These are phyloP conservation scores for Melocanna baccifera DNA, from an alignment of 176 grass and related monocot species.

Conservation along the genomic window DNA sequence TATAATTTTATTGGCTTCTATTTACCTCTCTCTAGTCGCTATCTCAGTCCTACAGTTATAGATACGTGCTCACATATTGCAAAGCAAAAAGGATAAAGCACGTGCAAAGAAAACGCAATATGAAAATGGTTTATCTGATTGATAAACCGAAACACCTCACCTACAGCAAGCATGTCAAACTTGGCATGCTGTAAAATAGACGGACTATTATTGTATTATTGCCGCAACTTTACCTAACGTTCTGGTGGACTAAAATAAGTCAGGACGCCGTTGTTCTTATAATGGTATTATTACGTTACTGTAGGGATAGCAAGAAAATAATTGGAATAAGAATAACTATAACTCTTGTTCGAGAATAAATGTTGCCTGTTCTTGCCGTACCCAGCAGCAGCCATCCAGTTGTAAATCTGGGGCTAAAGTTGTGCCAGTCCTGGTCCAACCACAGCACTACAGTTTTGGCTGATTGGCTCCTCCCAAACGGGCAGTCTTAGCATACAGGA, in stretches of 20 bases:
- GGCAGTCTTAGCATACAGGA: constrained; percentile 18
- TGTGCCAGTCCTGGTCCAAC: constrained; percentile 29
- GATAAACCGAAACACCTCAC: background rate
- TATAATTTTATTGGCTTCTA: no score
- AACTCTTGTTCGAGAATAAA: constrained; percentile 23
- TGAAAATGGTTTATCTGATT: background rate
- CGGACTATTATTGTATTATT: background rate
- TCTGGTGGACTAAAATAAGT: background rate
- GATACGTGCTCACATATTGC: background rate
- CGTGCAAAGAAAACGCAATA: background rate
- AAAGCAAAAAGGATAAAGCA: background rate
- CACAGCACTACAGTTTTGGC: constrained; percentile 22
- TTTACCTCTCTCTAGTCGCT: no score
- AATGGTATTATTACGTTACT: background rate
- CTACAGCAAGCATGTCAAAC: constrained; percentile 19
- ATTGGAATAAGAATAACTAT: background rate
- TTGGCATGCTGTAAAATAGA: background rate
- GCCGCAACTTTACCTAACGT: background rate
- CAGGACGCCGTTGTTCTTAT: background rate
- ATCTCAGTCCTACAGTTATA: no score
- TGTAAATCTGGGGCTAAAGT: constrained; percentile 43
- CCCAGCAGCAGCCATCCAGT: constrained; percentile 28
- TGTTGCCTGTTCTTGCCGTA: constrained; percentile 15
- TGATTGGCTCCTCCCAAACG: constrained; percentile 23
- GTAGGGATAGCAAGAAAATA: background rate